Evolutionary conservation across 2,329 filamentous ascomycete genomes (phyloP), one percentile per base, ranked within the genome.

Genomic region (Cercospora sp.): DNA sequence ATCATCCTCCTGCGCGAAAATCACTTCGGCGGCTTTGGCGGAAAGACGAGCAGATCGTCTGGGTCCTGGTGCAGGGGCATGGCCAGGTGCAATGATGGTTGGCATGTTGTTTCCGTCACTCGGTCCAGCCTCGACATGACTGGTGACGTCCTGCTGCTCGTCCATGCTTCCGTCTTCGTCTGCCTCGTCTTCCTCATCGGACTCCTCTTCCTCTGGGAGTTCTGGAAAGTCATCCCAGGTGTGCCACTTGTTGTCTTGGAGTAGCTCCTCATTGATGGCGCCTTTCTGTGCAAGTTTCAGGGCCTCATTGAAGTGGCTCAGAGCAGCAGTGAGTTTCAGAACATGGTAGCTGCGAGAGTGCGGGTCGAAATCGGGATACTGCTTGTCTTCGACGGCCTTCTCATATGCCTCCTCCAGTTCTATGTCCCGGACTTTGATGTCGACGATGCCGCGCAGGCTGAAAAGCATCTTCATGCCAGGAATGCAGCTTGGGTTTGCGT

Each of bases 301-400:
- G 2, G 73, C 73, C 26, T 42, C 40, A 55, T 75, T 75, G 68
- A 75, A 69, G 45, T 75, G 69, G 7, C 69, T 20, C 4, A 74
- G 48, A 2, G 65, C 68, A 1, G 55, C 48, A 5, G 40, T 33
- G 9, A 74, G 63, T 36, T 68, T 71, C 8, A 67, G 30, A 1
- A 66, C 18, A n/a, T 68, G 59, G 10, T 51, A 48, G 23, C 64
- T 53, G 1, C n/a, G 3, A 3, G 36, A 13, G n/a, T 61, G 42
- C 0, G 1, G 10, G 0, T 53, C 12, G 63, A 72, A 73, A 3
- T 65, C 33, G 3, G 72, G 72, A 16, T 68, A 74, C 8, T 31
- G 18, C 7, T 51, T 30, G 3, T 70, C 42, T 7, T 71, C 60
- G 26, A 28, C 26, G 5, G 26, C 26, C 26, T 28, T 28, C 26